These are phyloP conservation scores for Daedaleopsis sinensis DNA, from an alignment of 768 basidiomycete genomes.

Conservation along the genomic window DNA sequence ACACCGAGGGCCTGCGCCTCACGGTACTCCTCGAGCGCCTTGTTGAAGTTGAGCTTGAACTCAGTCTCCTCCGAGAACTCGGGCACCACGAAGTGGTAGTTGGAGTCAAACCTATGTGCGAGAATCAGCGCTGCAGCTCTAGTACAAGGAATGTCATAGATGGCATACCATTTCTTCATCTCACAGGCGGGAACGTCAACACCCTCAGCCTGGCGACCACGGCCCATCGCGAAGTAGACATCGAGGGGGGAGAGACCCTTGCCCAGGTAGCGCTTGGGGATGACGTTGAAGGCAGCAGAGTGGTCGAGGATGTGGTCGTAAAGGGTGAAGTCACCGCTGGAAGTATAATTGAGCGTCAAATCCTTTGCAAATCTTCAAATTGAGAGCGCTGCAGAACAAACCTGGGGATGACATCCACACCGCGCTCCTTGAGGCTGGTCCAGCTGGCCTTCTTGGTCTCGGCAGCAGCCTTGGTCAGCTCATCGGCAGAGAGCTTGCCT, in stretches of 20 bases:
- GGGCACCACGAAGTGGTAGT: constrained; percentile 99
- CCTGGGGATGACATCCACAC: constrained; percentile 94
- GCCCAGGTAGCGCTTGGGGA: constrained; percentile 91
- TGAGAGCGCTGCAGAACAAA: constrained; percentile 39
- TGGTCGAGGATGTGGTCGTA: constrained; percentile 99
- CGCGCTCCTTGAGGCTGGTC: constrained; percentile 79
- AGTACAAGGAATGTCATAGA: not conserved
- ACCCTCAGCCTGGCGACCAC: constrained; percentile 91
- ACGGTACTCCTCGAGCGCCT: constrained; percentile 90
- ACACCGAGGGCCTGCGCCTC: constrained; percentile 93
- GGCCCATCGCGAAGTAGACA: constrained; percentile 98
- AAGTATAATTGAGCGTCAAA: constrained; percentile 6
- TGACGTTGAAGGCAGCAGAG: constrained; percentile 93
- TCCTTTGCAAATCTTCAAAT: constrained; percentile 16
- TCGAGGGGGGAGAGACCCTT: constrained; percentile 88
- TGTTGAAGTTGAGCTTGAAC: constrained; percentile 96
- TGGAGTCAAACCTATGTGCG: constrained; percentile 87
- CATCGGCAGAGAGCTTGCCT: constrained; percentile 84
- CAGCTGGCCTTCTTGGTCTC: constrained; percentile 89
- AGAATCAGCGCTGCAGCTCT: not conserved
- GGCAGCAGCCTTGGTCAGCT: constrained; percentile 85
- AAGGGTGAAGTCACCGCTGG: constrained; percentile 95
- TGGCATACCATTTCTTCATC: constrained; percentile 95
- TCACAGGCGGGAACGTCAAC: constrained; percentile 97
- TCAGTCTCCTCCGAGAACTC: constrained; percentile 89